These are phyloP conservation scores for Hylodesmum podocarpum DNA, from an alignment of 306 rosid species.

Conservation along the genomic window DNA sequence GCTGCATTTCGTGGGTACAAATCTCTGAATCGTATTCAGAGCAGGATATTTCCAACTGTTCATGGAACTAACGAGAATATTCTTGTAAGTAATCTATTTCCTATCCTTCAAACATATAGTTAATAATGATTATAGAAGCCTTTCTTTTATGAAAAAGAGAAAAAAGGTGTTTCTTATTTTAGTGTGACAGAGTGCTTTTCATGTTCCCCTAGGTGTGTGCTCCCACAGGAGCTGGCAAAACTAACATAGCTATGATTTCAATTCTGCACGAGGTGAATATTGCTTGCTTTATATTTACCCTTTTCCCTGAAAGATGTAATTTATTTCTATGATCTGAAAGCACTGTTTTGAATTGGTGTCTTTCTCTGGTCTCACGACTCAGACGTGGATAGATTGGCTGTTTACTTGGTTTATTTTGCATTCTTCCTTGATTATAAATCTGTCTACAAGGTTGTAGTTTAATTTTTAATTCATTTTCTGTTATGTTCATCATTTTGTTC, in stretches of 20 bases:
- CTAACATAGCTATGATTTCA: slow-evolving; percentile 97
- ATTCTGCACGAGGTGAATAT: slow-evolving; percentile 86
- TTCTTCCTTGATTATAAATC: slow-evolving; percentile 14
- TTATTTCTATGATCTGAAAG: slow-evolving; percentile 12
- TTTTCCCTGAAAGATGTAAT: slow-evolving; percentile 15
- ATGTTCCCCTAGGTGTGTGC: slow-evolving; percentile 85
- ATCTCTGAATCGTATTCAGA: slow-evolving; percentile 86
- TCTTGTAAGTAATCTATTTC: slow-evolving; percentile 60
- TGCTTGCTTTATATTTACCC: slow-evolving; percentile 14
- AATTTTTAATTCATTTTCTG: not conserved
- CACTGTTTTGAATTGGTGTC: not conserved
- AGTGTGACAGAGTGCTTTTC: slow-evolving; percentile 25
- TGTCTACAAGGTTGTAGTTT: not conserved
- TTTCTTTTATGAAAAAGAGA: not conserved
- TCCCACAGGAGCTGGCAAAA: slow-evolving; percentile 99
- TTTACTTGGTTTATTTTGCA: slow-evolving; percentile 8
- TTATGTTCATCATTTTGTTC: not conserved
- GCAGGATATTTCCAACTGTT: slow-evolving; percentile 86
- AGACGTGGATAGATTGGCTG: slow-evolving; percentile 9
- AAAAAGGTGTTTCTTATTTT: slow-evolving; percentile 21
- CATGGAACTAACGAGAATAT: slow-evolving; percentile 89
- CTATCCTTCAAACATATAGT: not conserved
- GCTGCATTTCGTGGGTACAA: slow-evolving; percentile 95
- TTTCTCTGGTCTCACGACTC: slow-evolving; percentile 7
- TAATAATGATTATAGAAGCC: not conserved